Evolutionary conservation across 768 basidiomycete genomes (phyloP), one percentile per base, ranked within the genome.

Genomic region (Naganishia randhawae): DNA sequence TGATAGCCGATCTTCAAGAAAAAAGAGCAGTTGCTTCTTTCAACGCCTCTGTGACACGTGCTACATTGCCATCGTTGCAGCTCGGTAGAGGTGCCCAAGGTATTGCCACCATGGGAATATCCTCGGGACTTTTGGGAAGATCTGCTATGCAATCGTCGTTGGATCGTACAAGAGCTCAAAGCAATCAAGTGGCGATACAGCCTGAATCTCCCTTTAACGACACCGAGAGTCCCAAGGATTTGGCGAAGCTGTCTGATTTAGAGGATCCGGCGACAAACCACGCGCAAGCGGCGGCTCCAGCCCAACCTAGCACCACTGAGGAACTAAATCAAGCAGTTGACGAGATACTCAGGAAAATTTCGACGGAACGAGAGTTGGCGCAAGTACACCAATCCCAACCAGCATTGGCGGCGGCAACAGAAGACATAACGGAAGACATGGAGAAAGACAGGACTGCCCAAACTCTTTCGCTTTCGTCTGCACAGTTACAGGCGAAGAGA

Each of bases 1-100:
- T 70, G 53, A 70, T 70, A n/a, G 69, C 69, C 33, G 61, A 63
- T 32, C 45, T 70, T 22, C 53, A 70, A 39, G 69, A 70, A 35
- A 55, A 50, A 55, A 66, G 66, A 57, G 69, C 69, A 11, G 69
- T 57, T 22, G 69, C 69, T 5, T 54, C 68, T 13, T 55, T 67
- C n/a, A 53, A 51, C 39, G 66, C 55, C n/a, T 55, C 66, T 9
- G 52, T 41, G 4, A 50, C 45, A 6, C 67, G 57, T 5, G 42
- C 52, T 8, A 68, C 55, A 33, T 33, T 68, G 27, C 57, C 57
- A 9, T 61, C 57, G 2, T 61, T 61, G 25, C 57, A 61, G 22
- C 57, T 61, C n/a, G 57, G 57, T 10, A 39, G 57, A 29, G 57
- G 57, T 11, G 57, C 57, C 5, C 57, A 61, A 7, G 57, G 57